Evolutionary conservation across 1,139 yeast genomes (phyloP).

Genomic region (Debaryomyces robertsiae): DNA sequence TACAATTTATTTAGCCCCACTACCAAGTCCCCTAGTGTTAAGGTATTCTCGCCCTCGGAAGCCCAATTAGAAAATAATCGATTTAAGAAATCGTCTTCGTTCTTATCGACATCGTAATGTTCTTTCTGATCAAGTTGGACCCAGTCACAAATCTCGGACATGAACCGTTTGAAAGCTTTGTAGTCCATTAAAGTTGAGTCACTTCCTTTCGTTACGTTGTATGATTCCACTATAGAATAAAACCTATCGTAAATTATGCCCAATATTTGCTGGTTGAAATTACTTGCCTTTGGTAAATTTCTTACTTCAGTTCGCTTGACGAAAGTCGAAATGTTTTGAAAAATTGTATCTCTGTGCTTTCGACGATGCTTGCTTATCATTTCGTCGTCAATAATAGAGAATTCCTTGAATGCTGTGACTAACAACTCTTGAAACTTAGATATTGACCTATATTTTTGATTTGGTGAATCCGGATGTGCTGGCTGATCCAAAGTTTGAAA

Average conservation of each 20-base stretch:
- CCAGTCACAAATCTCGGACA: conserved; percentile 87
- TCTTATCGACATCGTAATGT: conserved; percentile 28
- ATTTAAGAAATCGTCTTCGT: conserved; percentile 46
- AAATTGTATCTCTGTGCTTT: conserved; percentile 73
- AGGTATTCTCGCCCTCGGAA: conserved; percentile 49
- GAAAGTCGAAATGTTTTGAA: conserved; percentile 83
- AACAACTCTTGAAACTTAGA: conserved; percentile 88
- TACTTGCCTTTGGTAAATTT: conserved; percentile 72
- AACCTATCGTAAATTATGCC: conserved; percentile 82
- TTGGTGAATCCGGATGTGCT: conserved; percentile 73
- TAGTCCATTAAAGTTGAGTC: conserved; percentile 75
- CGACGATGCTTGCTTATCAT: conserved; percentile 69
- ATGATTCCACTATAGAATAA: conserved; percentile 71
- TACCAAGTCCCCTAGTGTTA: conserved; percentile 70
- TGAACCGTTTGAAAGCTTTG: conserved; percentile 68
- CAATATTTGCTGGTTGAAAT: conserved; percentile 59
- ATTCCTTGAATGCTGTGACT: conserved; percentile 92
- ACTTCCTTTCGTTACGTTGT: conserved; percentile 66
- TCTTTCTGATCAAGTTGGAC: conserved; percentile 41
- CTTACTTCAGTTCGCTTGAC: conserved; percentile 91
- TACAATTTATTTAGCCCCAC: conserved; percentile 70
- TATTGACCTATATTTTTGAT: conserved; percentile 63
- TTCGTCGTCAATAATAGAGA: conserved; percentile 75
- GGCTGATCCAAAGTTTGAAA: conserved; percentile 78
- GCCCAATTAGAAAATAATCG: conserved; percentile 78